phyloP scores from a whole-genome alignment of 495 filamentous ascomycete species.

The Amphirosellinia nigrospora region DNA sequence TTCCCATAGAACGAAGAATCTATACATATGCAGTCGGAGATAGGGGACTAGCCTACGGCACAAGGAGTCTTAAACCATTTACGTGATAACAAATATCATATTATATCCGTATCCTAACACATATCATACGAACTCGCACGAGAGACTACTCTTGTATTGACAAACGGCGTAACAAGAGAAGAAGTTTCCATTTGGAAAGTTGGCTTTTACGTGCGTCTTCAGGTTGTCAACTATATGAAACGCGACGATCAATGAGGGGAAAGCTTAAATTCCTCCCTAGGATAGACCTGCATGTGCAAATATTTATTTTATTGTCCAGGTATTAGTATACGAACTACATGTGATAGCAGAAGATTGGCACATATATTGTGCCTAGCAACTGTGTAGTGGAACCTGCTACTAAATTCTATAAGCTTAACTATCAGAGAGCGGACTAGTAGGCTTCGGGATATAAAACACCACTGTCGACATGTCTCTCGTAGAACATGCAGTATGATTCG shows the following conservation, averaged over 20 bases:
- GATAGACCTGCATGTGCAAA: neutral
- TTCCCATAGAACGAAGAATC: no score
- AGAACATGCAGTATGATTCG: constrained; percentile 34
- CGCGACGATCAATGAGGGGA: neutral
- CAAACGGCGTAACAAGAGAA: neutral
- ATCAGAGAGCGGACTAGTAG: neutral
- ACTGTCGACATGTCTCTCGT: constrained; percentile 20
- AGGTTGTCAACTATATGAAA: neutral
- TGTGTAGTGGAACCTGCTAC: neutral
- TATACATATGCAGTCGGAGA: no score
- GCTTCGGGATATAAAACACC: neutral
- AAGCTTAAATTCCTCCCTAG: neutral
- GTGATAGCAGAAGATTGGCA: neutral
- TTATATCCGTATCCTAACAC: neutral
- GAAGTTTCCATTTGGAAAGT: neutral
- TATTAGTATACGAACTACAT: neutral
- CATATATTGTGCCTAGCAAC: neutral
- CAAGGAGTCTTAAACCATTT: no score
- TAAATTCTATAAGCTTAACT: neutral
- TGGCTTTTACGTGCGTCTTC: no score
- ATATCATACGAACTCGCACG: neutral
- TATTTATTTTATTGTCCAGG: neutral
- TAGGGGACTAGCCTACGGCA: no score
- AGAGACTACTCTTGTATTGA: neutral
- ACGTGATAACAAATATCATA: no score